A percentile compares a stretch with the other conserved stretches of the same genome.
Evolutionary conservation across 2,329 filamentous ascomycete species (phyloP).

Genomic region (Penicillium palitans): DNA sequence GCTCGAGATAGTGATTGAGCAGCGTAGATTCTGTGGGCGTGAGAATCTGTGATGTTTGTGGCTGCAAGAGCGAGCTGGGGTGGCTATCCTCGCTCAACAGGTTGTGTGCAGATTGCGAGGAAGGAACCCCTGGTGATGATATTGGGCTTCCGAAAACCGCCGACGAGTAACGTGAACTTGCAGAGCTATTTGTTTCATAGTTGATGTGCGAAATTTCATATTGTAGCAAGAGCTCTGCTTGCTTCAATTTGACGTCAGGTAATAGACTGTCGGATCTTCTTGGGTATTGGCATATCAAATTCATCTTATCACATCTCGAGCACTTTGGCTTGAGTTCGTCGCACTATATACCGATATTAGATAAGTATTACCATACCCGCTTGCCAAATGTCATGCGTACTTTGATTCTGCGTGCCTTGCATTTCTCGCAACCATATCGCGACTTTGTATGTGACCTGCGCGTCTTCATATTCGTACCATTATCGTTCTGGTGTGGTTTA

Average conservation of each 20-base stretch:
- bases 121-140: background rate
- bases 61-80: background rate
- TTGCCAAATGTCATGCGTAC: background rate
- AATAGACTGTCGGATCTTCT: background rate
- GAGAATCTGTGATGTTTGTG: background rate
- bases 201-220: background rate
- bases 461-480: background rate
- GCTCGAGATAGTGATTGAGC: constrained; percentile 2
- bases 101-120: background rate
- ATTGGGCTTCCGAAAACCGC: background rate
- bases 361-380: background rate
- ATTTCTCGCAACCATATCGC: constrained; percentile 2
- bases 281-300: background rate
- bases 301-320: constrained; percentile 3
- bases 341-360: background rate
- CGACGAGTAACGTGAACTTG: background rate
- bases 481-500: background rate
- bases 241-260: background rate
- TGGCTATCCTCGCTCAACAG: background rate
- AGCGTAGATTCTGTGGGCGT: background rate
- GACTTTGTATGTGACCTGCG: constrained; percentile 5
- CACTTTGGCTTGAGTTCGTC: constrained; percentile 2
- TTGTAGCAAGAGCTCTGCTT: background rate
- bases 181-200: background rate
- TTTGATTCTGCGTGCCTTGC: constrained; percentile 4